phyloP scores from a whole-genome alignment of 352 stramenopile genomes.

The Phytophthora idaei region DNA sequence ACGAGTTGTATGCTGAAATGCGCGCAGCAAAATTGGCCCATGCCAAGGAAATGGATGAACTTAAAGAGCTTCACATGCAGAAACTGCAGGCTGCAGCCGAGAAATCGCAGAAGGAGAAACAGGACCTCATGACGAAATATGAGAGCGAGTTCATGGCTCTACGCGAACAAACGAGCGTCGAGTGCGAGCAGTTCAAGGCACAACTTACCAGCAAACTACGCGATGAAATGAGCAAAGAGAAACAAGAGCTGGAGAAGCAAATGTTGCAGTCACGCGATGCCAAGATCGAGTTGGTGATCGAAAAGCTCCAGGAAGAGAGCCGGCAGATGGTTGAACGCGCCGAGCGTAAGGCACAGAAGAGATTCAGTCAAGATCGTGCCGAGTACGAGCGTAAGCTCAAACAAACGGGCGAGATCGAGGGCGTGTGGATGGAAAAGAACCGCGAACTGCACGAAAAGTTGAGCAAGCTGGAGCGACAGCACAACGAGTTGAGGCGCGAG shows the following conservation, averaged over 20 bases:
- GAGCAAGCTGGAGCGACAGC: slow-evolving; percentile 48
- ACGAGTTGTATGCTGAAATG: slow-evolving; percentile 61
- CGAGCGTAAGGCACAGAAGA: slow-evolving; percentile 52
- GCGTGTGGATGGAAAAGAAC: slow-evolving; percentile 89
- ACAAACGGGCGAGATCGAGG: slow-evolving; percentile 78
- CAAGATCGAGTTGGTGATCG: slow-evolving; percentile 84
- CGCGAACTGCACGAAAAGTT: slow-evolving; percentile 76
- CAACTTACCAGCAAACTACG: slow-evolving; percentile 61
- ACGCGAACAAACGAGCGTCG: slow-evolving; percentile 60
- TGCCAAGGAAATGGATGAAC: slow-evolving; percentile 64
- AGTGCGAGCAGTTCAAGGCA: slow-evolving; percentile 70
- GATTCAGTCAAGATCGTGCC: slow-evolving; percentile 63
- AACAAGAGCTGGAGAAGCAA: slow-evolving; percentile 65
- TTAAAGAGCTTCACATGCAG: slow-evolving; percentile 52
- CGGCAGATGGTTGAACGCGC: slow-evolving; percentile 55
- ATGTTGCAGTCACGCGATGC: slow-evolving; percentile 76
- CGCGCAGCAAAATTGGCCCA: slow-evolving; percentile 55
- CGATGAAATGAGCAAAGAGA: slow-evolving; percentile 61
- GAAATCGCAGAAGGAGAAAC: slow-evolving; percentile 66
- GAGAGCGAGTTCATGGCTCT: slow-evolving; percentile 59
- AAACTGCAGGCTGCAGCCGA: slow-evolving; percentile 42
- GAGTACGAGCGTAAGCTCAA: slow-evolving; percentile 78
- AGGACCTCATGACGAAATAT: slow-evolving; percentile 67
- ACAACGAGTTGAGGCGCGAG: slow-evolving; percentile 54
- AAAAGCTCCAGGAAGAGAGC: slow-evolving; percentile 79